phyloP scores from a whole-genome alignment of 2,329 filamentous ascomycete species.

The Herpotrichia juniperi region DNA sequence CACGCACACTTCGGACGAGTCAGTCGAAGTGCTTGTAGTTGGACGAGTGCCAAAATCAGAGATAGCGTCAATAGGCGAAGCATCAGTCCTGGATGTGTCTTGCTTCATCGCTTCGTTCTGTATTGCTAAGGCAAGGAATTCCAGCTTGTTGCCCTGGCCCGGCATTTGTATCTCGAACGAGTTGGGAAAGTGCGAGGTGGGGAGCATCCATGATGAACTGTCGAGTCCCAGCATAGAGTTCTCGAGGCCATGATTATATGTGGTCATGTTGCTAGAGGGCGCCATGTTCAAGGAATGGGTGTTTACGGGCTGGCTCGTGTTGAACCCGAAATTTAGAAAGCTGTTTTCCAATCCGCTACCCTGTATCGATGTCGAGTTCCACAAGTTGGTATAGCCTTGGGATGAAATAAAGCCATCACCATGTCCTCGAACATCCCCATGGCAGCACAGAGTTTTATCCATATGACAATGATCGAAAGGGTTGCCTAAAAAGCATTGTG shows the following conservation, averaged over 20 bases:
- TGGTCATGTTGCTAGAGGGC: conserved; percentile 17
- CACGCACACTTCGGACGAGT: conserved; percentile 19
- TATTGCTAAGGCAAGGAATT: conserved; percentile 35
- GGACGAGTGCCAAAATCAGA: conserved; percentile 7
- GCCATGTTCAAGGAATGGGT: conserved; percentile 22
- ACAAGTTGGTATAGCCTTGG: conserved; percentile 30
- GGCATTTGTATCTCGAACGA: conserved; percentile 17
- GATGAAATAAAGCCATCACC: conserved; percentile 34
- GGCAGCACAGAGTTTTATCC: conserved; percentile 40
- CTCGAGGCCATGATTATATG: conserved; percentile 18
- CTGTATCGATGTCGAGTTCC: conserved; percentile 32
- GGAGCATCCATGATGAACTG: conserved; percentile 35
- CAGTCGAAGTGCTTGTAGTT: conserved; percentile 10
- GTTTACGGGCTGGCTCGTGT: conserved; percentile 24
- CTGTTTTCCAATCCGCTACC: conserved; percentile 33
- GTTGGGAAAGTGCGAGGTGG: conserved; percentile 27
- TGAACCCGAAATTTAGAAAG: conserved; percentile 20
- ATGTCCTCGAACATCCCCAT: conserved; percentile 34
- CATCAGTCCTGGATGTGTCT: conserved; percentile 12
- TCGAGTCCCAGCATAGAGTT: conserved; percentile 27
- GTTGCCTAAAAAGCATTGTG: conserved; percentile 35
- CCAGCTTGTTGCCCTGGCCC: conserved; percentile 31
- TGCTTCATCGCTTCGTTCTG: conserved; percentile 33
- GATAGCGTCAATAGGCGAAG: conserved; percentile 12
- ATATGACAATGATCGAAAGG: conserved; percentile 43